These are phyloP conservation scores for Pueraria montana DNA, from an alignment of 306 rosid species.

Conservation along the genomic window DNA sequence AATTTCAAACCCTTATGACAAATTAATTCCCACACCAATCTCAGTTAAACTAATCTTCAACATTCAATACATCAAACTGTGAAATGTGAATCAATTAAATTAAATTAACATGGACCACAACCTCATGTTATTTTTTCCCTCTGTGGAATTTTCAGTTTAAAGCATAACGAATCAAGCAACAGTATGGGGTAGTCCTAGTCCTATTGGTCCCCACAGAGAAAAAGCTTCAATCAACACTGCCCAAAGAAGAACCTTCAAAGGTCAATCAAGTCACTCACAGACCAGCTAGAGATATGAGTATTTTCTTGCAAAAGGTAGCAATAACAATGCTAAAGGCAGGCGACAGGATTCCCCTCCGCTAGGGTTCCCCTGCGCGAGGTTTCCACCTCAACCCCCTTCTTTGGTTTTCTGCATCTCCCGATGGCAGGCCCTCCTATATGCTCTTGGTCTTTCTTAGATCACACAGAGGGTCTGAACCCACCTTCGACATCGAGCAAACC, in stretches of 20 bases:
- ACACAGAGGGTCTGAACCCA: too few species aligned
- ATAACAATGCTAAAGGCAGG: too few species aligned
- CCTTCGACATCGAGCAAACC: too few species aligned
- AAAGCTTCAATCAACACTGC: constrained; percentile 42
- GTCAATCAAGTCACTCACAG: constrained; percentile 30
- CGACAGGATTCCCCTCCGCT: too few species aligned
- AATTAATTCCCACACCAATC: not conserved
- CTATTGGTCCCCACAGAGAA: constrained; percentile 31
- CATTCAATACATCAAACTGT: not conserved
- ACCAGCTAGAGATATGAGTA: too few species aligned
- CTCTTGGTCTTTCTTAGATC: too few species aligned
- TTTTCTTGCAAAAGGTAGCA: too few species aligned
- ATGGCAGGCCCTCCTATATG: too few species aligned
- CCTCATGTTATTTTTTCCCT: not conserved
- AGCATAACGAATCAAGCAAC: constrained; percentile 8
- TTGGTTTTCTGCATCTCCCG: too few species aligned
- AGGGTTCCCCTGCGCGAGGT: too few species aligned
- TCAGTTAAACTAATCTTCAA: not conserved
- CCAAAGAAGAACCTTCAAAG: constrained; percentile 19
- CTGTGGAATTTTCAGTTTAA: not conserved
- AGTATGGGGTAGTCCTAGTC: constrained; percentile 36
- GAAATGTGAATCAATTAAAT: not conserved
- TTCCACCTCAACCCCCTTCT: too few species aligned
- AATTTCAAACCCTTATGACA: not conserved
- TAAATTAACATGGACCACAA: not conserved